phyloP scores from a whole-genome alignment of 1,284 basidiomycete genomes.

The Ustilago hordei region DNA sequence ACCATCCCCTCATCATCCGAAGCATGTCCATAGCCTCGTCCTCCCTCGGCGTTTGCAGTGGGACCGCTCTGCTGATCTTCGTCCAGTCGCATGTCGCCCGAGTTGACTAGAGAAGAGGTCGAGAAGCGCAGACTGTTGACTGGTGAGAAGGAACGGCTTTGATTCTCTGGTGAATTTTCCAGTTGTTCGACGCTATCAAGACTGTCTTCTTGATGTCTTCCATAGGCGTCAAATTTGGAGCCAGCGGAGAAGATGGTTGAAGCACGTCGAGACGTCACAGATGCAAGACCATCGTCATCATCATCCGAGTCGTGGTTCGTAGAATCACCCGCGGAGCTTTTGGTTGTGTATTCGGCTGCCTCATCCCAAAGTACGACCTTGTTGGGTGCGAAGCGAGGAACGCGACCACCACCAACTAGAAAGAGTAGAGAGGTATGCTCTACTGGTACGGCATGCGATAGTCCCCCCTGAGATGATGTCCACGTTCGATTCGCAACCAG shows the following conservation, averaged over 20 bases:
- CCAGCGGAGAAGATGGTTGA: slow-evolving; percentile 60
- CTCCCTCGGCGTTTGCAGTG: not conserved
- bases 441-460: slow-evolving; percentile 50
- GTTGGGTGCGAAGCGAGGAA: slow-evolving; percentile 63
- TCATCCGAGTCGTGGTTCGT: slow-evolving; percentile 23
- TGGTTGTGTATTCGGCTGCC: slow-evolving; percentile 36
- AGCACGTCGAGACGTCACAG: slow-evolving; percentile 22
- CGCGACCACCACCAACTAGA: slow-evolving; percentile 61
- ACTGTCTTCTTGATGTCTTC: slow-evolving; percentile 1
- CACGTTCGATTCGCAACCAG: slow-evolving; percentile 47
- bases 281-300: slow-evolving; percentile 19
- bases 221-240: slow-evolving; percentile 44
- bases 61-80: not conserved
- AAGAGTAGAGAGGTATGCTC: slow-evolving; percentile 58
- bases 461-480: slow-evolving; percentile 54
- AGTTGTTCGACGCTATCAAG: not conserved
- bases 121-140: slow-evolving; percentile 23
- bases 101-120: slow-evolving; percentile 19
- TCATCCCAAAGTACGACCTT: slow-evolving; percentile 66
- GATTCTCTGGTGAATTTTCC: not conserved
- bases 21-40: not conserved
- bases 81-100: slow-evolving; percentile 2
- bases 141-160: slow-evolving; percentile 8
- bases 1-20: slow-evolving; percentile 8
- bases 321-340: not conserved